These are phyloP conservation scores for Debaryomyces robertsiae DNA, from an alignment of 1,139 yeast genomes.

Conservation along the genomic window DNA sequence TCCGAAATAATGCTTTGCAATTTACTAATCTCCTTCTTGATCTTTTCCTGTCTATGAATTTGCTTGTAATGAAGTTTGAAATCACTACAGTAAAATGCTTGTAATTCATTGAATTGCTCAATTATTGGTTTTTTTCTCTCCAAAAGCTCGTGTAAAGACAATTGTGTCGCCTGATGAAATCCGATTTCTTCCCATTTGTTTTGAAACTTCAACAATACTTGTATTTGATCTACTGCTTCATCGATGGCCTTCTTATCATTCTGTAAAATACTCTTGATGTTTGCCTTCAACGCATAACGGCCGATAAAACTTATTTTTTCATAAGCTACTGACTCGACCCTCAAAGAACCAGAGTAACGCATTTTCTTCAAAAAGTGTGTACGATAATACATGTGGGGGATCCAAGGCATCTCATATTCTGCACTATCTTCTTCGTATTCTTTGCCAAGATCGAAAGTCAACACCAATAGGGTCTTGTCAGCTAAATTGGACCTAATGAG, in stretches of 20 bases:
- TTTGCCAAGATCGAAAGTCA: slow-evolving; percentile 50
- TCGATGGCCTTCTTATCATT: slow-evolving; percentile 45
- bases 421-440: slow-evolving; percentile 32
- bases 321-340: slow-evolving; percentile 49
- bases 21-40: slow-evolving; percentile 54
- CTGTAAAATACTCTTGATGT: slow-evolving; percentile 46
- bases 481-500: slow-evolving; percentile 44
- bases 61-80: slow-evolving; percentile 53
- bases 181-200: slow-evolving; percentile 48
- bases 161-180: slow-evolving; percentile 47
- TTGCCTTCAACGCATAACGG: slow-evolving; percentile 43
- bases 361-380: slow-evolving; percentile 31
- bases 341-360: slow-evolving; percentile 33
- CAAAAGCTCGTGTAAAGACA: slow-evolving; percentile 55
- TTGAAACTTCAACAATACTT: slow-evolving; percentile 42
- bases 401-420: slow-evolving; percentile 50
- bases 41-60: slow-evolving; percentile 46
- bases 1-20: slow-evolving; percentile 71
- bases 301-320: slow-evolving; percentile 54
- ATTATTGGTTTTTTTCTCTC: slow-evolving; percentile 47
- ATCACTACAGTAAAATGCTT: slow-evolving; percentile 36
- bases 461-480: slow-evolving; percentile 32
- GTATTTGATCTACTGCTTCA: slow-evolving; percentile 46
- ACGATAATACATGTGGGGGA: slow-evolving; percentile 40
- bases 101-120: slow-evolving; percentile 33